A percentile compares a stretch with the other conserved stretches of the same genome.
phyloP scores from a whole-genome alignment of 2,329 filamentous ascomycete genomes.

The Pseudocercospora crystallina region DNA sequence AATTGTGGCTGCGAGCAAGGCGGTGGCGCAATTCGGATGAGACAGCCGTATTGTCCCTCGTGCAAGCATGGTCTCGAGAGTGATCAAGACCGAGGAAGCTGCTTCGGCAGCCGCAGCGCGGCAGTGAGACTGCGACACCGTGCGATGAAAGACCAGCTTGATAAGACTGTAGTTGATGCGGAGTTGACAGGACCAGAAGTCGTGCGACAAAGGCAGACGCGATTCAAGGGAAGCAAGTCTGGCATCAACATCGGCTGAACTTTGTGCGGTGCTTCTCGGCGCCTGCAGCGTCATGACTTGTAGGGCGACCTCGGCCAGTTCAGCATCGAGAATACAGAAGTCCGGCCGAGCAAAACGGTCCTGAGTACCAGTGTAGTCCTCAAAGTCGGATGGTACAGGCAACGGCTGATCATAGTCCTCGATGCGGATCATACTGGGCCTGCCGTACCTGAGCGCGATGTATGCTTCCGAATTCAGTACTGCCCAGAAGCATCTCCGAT shows the following conservation, averaged over 20 bases:
- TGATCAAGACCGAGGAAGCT: conserved; percentile 9
- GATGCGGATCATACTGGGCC: conserved; percentile 8
- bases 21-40: conserved; percentile 6
- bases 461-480: conserved; percentile 4
- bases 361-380: neutral
- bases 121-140: neutral
- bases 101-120: conserved; percentile 1
- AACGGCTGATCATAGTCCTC: conserved; percentile 17
- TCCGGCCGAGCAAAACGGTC: neutral
- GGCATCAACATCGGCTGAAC: neutral
- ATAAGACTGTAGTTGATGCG: conserved; percentile 14
- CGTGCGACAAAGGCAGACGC: conserved; percentile 4
- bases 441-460: conserved; percentile 9
- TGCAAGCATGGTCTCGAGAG: conserved; percentile 12
- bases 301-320: conserved; percentile 8
- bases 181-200: conserved; percentile 15
- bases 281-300: conserved; percentile 1
- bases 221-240: conserved; percentile 2
- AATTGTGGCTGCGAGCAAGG: conserved; percentile 8
- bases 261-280: neutral
- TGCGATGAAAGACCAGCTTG: conserved; percentile 4
- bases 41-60: conserved; percentile 2
- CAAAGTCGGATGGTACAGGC: conserved; percentile 3
- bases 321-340: conserved; percentile 5
- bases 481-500: conserved; percentile 11